These are phyloP conservation scores for Entomortierella parvispora DNA, from an alignment of 192 early-diverging fungal genomes.

Conservation along the genomic window DNA sequence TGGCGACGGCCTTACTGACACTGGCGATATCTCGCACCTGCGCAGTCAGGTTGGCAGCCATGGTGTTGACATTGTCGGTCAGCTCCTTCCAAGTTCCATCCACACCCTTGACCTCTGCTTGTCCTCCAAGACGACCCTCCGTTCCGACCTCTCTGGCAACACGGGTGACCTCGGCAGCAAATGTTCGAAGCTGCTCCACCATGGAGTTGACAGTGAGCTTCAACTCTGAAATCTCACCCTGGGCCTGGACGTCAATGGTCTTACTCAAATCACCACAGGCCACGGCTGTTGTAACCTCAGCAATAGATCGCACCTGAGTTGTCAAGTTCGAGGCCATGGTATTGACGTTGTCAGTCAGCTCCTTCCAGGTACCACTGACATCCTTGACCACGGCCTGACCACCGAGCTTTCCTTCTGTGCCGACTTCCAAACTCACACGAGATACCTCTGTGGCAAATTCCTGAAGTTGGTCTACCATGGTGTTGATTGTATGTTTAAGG, in stretches of 20 bases:
- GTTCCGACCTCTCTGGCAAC: slow-evolving; percentile 75
- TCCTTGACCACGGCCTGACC: slow-evolving; percentile 65
- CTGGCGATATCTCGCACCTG: slow-evolving; percentile 68
- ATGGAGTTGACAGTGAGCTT: slow-evolving; percentile 76
- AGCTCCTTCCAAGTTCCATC: slow-evolving; percentile 73
- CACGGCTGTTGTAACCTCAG: slow-evolving; percentile 70
- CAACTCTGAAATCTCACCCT: slow-evolving; percentile 74
- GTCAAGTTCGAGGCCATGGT: slow-evolving; percentile 75
- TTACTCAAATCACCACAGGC: slow-evolving; percentile 73
- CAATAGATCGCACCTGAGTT: slow-evolving; percentile 75
- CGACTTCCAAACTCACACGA: slow-evolving; percentile 71
- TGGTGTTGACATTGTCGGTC: slow-evolving; percentile 70
- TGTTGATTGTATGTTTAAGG: slow-evolving; percentile 61
- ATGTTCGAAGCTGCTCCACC: slow-evolving; percentile 71
- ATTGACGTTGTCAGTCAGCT: slow-evolving; percentile 75
- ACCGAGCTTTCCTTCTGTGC: slow-evolving; percentile 67
- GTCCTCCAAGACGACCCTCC: slow-evolving; percentile 72
- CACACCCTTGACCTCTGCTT: slow-evolving; percentile 67
- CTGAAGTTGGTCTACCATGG: slow-evolving; percentile 60
- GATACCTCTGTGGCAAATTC: slow-evolving; percentile 69
- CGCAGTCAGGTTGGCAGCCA: slow-evolving; percentile 69
- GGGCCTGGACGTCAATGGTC: slow-evolving; percentile 67
- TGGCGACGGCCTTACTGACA: slow-evolving; percentile 67
- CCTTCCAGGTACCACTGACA: slow-evolving; percentile 70
- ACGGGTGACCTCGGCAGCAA: slow-evolving; percentile 74